These are phyloP conservation scores for Solanum arcanum DNA, from an alignment of 257 asterid genomes.

Conservation along the genomic window DNA sequence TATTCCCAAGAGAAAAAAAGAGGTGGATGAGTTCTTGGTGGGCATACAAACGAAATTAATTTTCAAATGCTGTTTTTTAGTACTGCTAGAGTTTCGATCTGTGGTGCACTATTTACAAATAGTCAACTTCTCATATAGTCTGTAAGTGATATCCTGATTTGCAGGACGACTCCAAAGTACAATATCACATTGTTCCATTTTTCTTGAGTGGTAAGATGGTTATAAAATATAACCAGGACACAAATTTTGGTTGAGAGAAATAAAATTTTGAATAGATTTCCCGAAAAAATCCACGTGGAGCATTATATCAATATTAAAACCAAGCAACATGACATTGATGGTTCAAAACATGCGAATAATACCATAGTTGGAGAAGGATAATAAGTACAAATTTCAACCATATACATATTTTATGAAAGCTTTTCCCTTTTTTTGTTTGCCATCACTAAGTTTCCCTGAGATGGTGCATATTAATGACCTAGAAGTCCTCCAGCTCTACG, in stretches of 20 bases:
- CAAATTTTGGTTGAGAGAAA: neutral
- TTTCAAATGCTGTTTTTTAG: neutral
- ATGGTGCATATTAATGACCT: neutral
- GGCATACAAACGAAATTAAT: neutral
- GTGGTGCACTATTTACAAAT: neutral
- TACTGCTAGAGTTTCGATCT: neutral
- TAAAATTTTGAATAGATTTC: neutral
- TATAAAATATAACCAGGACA: neutral
- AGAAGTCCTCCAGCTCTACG: neutral
- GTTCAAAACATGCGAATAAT: neutral
- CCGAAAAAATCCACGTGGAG: neutral
- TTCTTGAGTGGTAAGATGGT: neutral
- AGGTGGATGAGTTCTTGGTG: neutral
- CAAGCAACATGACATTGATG: neutral
- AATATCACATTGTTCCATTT: neutral
- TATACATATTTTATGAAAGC: neutral
- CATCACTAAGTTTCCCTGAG: neutral
- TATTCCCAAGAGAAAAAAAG: neutral
- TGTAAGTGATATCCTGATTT: neutral
- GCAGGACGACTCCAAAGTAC: neutral
- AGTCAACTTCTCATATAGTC: neutral
- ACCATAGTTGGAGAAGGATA: neutral
- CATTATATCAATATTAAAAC: neutral
- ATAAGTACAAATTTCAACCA: neutral
- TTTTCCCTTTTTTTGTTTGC: neutral